phyloP scores from a whole-genome alignment of 768 basidiomycete genomes.

The Phlebiopsis flavidoalba region DNA sequence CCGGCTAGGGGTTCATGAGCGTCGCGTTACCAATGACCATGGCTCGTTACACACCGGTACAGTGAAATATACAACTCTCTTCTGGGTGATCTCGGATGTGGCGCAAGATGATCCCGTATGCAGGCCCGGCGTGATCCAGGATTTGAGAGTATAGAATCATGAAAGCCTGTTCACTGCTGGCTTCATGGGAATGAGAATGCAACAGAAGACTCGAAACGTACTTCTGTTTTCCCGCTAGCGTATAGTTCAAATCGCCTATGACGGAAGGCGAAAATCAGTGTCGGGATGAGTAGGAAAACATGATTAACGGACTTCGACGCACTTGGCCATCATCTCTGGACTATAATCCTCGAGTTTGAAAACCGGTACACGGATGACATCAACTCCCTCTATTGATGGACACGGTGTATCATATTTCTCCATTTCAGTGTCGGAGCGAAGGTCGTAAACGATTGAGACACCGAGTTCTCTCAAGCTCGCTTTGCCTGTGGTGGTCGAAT shows the following conservation, averaged over 20 bases:
- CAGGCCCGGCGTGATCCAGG: constrained; percentile 61
- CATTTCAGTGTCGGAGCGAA: constrained; percentile 78
- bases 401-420: constrained; percentile 63
- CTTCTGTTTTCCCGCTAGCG: constrained; percentile 77
- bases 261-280: not conserved
- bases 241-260: constrained; percentile 66
- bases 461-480: constrained; percentile 53
- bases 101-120: constrained; percentile 68
- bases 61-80: constrained; percentile 67
- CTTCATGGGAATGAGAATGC: not conserved
- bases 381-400: constrained; percentile 59
- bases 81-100: constrained; percentile 69
- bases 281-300: not conserved
- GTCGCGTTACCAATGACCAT: not conserved
- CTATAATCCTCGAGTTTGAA: constrained; percentile 72
- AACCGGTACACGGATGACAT: constrained; percentile 58
- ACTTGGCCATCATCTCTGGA: constrained; percentile 82
- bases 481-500: constrained; percentile 39
- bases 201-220: constrained; percentile 17
- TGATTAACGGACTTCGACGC: constrained; percentile 38
- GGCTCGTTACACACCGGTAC: constrained; percentile 44
- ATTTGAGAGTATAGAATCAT: constrained; percentile 81
- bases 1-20: constrained; percentile 41
- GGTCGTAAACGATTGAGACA: constrained; percentile 66
- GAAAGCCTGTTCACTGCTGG: constrained; percentile 49